These are phyloP conservation scores for Podaxis pistillaris DNA, from an alignment of 768 basidiomycete genomes.

Conservation along the genomic window DNA sequence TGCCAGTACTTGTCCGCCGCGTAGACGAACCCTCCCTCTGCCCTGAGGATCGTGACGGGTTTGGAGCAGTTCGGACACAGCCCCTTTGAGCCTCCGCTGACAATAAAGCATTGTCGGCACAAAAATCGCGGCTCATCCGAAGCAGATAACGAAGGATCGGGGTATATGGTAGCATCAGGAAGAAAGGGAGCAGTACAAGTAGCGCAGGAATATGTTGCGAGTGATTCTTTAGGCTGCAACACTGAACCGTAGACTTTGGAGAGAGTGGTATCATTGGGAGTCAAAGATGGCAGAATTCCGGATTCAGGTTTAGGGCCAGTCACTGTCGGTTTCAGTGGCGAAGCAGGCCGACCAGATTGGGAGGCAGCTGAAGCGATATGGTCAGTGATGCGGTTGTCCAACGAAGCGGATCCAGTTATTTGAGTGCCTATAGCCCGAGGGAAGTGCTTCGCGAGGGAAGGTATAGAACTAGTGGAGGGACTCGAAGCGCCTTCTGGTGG, in stretches of 20 bases:
- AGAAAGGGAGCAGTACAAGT: constrained; percentile 64
- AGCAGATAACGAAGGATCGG: constrained; percentile 52
- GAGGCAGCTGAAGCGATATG: constrained; percentile 57
- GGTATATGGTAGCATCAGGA: constrained; percentile 85
- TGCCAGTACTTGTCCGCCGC: constrained; percentile 75
- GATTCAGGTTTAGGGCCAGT: constrained; percentile 52
- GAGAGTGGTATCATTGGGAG: constrained; percentile 52
- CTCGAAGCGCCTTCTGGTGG: constrained; percentile 19
- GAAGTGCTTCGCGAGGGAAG: constrained; percentile 44
- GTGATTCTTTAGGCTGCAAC: constrained; percentile 72
- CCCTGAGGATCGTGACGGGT: constrained; percentile 71
- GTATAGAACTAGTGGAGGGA: constrained; percentile 12
- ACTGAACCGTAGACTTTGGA: constrained; percentile 87
- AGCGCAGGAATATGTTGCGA: constrained; percentile 68
- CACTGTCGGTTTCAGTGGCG: constrained; percentile 55
- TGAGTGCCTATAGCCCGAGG: constrained; percentile 40
- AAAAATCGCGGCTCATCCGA: constrained; percentile 53
- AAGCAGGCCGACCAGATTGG: constrained; percentile 42
- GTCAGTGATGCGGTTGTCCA: constrained; percentile 51
- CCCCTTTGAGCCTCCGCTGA: constrained; percentile 77
- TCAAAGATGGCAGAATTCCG: constrained; percentile 59
- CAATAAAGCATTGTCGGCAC: constrained; percentile 70
- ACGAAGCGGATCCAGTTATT: constrained; percentile 28
- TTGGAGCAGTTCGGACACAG: constrained; percentile 64
- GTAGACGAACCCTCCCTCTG: constrained; percentile 78